phyloP scores from a whole-genome alignment of 1,284 basidiomycete species.

The Chondrostereum purpureum region DNA sequence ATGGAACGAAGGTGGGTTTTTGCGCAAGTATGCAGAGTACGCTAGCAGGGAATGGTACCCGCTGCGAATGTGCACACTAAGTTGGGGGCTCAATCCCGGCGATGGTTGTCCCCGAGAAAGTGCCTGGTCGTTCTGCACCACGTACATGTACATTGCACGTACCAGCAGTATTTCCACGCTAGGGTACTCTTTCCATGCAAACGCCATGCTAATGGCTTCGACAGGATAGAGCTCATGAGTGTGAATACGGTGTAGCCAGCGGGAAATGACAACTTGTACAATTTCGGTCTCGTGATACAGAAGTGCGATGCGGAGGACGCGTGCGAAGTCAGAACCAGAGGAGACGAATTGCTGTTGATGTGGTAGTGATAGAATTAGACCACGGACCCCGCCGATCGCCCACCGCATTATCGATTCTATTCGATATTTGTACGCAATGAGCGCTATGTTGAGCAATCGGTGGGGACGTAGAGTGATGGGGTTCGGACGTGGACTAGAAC shows the following conservation, averaged over 20 bases:
- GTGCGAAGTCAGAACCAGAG: slow-evolving; percentile 16
- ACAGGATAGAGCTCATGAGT: slow-evolving; percentile 21
- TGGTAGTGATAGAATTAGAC: slow-evolving; percentile 15
- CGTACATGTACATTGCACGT: slow-evolving; percentile 26
- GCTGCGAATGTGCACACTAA: slow-evolving; percentile 19
- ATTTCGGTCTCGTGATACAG: slow-evolving; percentile 15
- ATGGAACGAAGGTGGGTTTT: slow-evolving; percentile 16
- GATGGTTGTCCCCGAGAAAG: not conserved
- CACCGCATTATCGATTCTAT: slow-evolving; percentile 33
- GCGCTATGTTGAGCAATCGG: slow-evolving; percentile 33
- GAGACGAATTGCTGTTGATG: not conserved
- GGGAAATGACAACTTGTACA: slow-evolving; percentile 24
- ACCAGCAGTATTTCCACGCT: slow-evolving; percentile 20
- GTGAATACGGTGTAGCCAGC: slow-evolving; percentile 23
- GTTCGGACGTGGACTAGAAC: not conserved
- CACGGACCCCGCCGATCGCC: slow-evolving; percentile 29
- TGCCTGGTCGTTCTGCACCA: slow-evolving; percentile 16
- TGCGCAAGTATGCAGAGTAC: slow-evolving; percentile 19
- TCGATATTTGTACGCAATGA: slow-evolving; percentile 36
- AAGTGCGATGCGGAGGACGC: slow-evolving; percentile 21
- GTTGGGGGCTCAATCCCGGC: slow-evolving; percentile 11
- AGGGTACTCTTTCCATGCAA: slow-evolving; percentile 10
- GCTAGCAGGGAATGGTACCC: slow-evolving; percentile 25
- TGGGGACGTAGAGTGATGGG: not conserved
- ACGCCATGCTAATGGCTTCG: slow-evolving; percentile 22